These are phyloP conservation scores for Stephania yunnanensis DNA, from an alignment of 164 flowering plant genomes.

Conservation along the genomic window DNA sequence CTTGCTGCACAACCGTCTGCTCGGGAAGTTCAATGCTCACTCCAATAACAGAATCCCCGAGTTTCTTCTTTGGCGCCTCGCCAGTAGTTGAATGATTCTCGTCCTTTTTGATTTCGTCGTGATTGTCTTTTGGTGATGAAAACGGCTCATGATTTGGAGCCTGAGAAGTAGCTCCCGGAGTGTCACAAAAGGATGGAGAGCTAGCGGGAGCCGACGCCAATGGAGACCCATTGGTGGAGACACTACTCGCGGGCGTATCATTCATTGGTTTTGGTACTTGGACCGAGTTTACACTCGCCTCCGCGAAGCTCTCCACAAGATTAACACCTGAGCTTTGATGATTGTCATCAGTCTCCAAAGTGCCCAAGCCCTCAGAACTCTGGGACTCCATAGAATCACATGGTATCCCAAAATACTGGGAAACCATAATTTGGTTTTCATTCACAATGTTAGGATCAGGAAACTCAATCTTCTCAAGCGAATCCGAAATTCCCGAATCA, in stretches of 20 bases:
- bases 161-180: slow-evolving; percentile 26
- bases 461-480: slow-evolving; percentile 73
- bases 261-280: slow-evolving; percentile 29
- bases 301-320: slow-evolving; percentile 36
- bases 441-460: slow-evolving; percentile 79
- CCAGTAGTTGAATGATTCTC: slow-evolving; percentile 38
- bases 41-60: slow-evolving; percentile 36
- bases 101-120: slow-evolving; percentile 25
- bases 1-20: slow-evolving; percentile 72
- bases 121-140: slow-evolving; percentile 33
- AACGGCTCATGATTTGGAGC: slow-evolving; percentile 33
- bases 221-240: slow-evolving; percentile 56
- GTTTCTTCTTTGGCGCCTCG: slow-evolving; percentile 21
- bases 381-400: slow-evolving; percentile 44
- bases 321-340: slow-evolving; percentile 27
- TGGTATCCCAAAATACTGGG: slow-evolving; percentile 58
- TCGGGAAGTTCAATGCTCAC: slow-evolving; percentile 54
- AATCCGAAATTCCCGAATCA: slow-evolving; percentile 31
- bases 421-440: slow-evolving; percentile 80
- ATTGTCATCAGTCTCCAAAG: slow-evolving; percentile 37
- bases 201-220: slow-evolving; percentile 37
- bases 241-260: slow-evolving; percentile 65
- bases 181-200: slow-evolving; percentile 40
- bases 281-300: slow-evolving; percentile 23
- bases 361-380: slow-evolving; percentile 42